Evolutionary conservation across 768 basidiomycete species (phyloP).

Genomic region (Boletus rubescentipes): DNA sequence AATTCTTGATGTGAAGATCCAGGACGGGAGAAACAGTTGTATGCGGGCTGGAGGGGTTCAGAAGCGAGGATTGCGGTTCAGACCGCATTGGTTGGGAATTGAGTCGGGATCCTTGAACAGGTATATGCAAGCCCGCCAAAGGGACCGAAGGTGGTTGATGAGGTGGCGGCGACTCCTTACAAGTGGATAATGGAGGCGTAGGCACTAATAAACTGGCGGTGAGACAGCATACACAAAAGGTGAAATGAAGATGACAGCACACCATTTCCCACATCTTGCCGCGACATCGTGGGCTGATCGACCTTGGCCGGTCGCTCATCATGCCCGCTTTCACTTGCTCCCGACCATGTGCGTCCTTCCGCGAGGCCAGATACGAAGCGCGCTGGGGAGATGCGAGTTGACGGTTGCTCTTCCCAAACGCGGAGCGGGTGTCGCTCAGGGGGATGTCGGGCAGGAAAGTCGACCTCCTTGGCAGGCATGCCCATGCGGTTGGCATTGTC

Average conservation of each 20-base stretch:
- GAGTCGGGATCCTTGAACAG: neutral
- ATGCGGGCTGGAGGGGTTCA: neutral
- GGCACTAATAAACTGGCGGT: slow-evolving; percentile 2
- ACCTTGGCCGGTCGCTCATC: neutral
- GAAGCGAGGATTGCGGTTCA: neutral
- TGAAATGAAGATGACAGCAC: neutral
- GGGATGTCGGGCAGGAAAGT: neutral
- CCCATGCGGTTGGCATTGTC: neutral
- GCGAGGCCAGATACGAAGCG: neutral
- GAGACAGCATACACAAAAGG: slow-evolving; percentile 6
- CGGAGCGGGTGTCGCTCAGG: slow-evolving; percentile 24
- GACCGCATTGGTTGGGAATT: slow-evolving; percentile 1
- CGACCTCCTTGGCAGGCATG: neutral
- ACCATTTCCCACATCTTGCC: slow-evolving; percentile 13
- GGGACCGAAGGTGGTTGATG: neutral
- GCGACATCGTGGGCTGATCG: neutral
- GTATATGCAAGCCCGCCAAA: neutral
- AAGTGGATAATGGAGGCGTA: neutral
- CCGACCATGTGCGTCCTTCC: neutral
- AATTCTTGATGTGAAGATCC: slow-evolving; percentile 1
- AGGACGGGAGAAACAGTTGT: slow-evolving; percentile 6
- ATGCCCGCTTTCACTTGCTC: neutral
- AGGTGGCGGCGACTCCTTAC: neutral
- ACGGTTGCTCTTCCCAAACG: slow-evolving; percentile 27
- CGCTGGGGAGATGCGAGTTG: slow-evolving; percentile 12